Evolutionary conservation across 2,329 filamentous ascomycete species (phyloP), one percentile per base, ranked within the genome.

Genomic region (Eurotiales sp.): DNA sequence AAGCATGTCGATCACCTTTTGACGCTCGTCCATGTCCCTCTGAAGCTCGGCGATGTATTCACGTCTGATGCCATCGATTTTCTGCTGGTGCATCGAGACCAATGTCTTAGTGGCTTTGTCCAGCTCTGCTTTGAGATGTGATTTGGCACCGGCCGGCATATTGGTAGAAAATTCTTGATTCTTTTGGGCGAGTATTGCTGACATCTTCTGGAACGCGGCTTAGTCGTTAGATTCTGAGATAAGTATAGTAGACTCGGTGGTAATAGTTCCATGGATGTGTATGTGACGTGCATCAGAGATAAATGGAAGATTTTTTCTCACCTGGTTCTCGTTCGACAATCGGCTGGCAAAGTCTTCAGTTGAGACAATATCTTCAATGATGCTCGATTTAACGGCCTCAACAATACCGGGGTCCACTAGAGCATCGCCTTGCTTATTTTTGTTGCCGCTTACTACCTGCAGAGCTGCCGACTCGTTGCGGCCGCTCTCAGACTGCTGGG

Each of bases 1-100:
- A 25, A 53, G 15, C 17, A 53, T 53, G n/a, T 44, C 30, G 27
- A 53, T 53, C n/a, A 53, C 25, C 14, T 45, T 53, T 27, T 53
- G 51, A 1, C 41, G 34, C 19, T 53, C 51, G 12, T 29, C 15
- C 46, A 53, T 45, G 22, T 48, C 46, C 51, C 46, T 39, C 25
- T 49, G 45, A 3, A 53, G 32, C 3, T 49, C 36, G n/a, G 17
- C 40, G 12, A 53, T 37, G 19, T 49, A 53, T 36, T 49, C 51
- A 25, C 15, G 17, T 8, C 32, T 34, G 39, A 53, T n/a, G 14
- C 45, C 25, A 10, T 53, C 46, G 12, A 53, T 27, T 32, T 46
- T 53, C 21, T 45, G 17, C 19, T 53, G 19, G 25, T 53, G 51
- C 25, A 53, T 27, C 8, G n/a, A 25, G 12, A 37, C 17, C 8